phyloP scores from a whole-genome alignment of 371 early-diverging fungal genomes.

The Spiromyces aspiralis region DNA sequence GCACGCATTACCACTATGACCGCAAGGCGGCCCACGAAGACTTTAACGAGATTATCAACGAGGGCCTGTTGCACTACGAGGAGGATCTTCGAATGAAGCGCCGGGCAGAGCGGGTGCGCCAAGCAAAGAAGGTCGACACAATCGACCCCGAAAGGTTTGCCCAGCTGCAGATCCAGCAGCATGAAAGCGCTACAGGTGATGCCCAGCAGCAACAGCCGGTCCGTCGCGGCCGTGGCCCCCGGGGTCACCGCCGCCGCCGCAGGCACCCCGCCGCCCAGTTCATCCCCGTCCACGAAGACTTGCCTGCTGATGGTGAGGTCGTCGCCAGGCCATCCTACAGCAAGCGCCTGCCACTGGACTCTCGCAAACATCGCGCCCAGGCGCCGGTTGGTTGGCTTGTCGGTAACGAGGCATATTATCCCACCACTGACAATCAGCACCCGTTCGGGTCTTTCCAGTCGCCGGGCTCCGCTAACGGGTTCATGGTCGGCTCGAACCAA shows the following conservation, averaged over 20 bases:
- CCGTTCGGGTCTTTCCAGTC: constrained; percentile 13
- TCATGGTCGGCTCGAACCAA: constrained; percentile 12
- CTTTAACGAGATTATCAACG: constrained; percentile 82
- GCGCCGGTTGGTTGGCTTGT: constrained; percentile 84
- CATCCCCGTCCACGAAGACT: constrained; percentile 13
- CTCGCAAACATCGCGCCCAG: constrained; percentile 49
- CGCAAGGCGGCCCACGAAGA: constrained; percentile 75
- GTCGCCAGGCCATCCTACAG: constrained; percentile 21
- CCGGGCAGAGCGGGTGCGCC: constrained; percentile 14
- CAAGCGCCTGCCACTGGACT: constrained; percentile 31
- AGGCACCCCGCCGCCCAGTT: constrained; percentile 21
- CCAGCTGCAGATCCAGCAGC: constrained; percentile 17
- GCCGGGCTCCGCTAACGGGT: constrained; percentile 7
- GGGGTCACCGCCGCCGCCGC: constrained; percentile 7
- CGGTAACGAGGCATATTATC: constrained; percentile 25
- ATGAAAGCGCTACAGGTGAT: constrained; percentile 13
- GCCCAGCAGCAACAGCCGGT: constrained; percentile 16
- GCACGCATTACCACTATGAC: constrained; percentile 52
- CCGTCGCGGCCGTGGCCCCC: constrained; percentile 1
- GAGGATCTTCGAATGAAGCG: constrained; percentile 39
- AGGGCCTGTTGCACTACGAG: constrained; percentile 84
- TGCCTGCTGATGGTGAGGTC: constrained; percentile 22
- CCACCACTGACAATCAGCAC: constrained; percentile 19
- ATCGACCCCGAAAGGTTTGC: constrained; percentile 50
- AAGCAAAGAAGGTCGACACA: constrained; percentile 45